Evolutionary conservation across 1,284 basidiomycete species (phyloP).

Genomic region (Apiotrichum mycotoxinovorans): DNA sequence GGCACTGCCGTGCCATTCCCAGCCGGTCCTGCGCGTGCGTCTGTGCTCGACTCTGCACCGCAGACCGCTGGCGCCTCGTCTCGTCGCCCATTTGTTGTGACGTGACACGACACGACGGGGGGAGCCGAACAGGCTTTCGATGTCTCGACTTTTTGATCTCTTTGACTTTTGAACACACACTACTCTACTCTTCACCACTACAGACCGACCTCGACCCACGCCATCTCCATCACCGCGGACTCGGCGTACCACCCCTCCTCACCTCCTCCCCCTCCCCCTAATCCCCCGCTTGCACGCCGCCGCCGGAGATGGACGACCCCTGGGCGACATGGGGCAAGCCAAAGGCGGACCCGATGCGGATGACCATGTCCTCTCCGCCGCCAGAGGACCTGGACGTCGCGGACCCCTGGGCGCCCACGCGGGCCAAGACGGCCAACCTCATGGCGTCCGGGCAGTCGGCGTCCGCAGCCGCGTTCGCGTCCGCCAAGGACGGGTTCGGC

Average conservation of each 20-base stretch:
- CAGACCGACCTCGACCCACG: no score
- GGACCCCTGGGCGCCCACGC: conserved; percentile 18
- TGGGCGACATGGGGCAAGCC: conserved; percentile 20
- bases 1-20: no score
- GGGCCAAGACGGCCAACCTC: neutral
- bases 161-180: no score
- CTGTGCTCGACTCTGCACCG: no score
- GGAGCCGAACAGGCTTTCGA: no score
- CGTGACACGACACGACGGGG: no score
- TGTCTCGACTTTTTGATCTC: no score
- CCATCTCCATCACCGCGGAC: no score
- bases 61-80: no score
- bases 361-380: conserved; percentile 12
- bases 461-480: neutral
- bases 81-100: no score
- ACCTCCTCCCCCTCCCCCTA: neutral
- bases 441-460: neutral
- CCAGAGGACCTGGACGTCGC: conserved; percentile 7
- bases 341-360: neutral
- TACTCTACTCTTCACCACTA: no score
- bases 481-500: neutral
- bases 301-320: conserved; percentile 17
- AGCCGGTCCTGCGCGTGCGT: no score
- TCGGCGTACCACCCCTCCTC: neutral
- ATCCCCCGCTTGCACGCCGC: neutral